A percentile compares a stretch with the other conserved stretches of the same genome.
These are phyloP conservation scores for Platanus orientalis DNA, from an alignment of 164 flowering plant genomes.

Conservation along the genomic window DNA sequence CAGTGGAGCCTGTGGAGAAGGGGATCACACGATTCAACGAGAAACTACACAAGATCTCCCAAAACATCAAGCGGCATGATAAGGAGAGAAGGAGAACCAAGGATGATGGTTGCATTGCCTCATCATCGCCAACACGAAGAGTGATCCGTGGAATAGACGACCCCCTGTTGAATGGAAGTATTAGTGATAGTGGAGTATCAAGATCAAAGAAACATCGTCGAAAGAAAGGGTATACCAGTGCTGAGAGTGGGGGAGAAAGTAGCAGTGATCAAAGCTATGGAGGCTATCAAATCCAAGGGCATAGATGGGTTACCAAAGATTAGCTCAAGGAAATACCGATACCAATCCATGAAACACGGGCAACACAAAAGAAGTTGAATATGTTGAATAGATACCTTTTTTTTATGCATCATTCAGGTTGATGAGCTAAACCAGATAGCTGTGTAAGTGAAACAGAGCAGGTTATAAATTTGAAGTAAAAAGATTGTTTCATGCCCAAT, in stretches of 20 bases:
- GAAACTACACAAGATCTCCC: conserved; percentile 74
- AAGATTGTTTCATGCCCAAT: too few species aligned
- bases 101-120: conserved; percentile 64
- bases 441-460: too few species aligned
- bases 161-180: conserved; percentile 80
- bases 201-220: conserved; percentile 64
- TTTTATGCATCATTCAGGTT: too few species aligned
- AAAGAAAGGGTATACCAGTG: conserved; percentile 76
- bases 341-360: not conserved
- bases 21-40: conserved; percentile 76
- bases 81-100: conserved; percentile 59
- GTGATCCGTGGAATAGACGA: conserved; percentile 93
- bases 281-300: conserved; percentile 61
- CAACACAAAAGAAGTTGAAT: too few species aligned
- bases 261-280: conserved; percentile 70
- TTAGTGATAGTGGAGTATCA: conserved; percentile 68
- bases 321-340: conserved; percentile 14
- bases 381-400: too few species aligned
- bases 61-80: conserved; percentile 75
- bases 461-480: too few species aligned
- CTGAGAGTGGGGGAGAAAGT: conserved; percentile 93
- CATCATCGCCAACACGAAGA: conserved; percentile 45
- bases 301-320: conserved; percentile 83
- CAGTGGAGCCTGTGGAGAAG: conserved; percentile 89
- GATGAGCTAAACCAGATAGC: too few species aligned